phyloP scores from a whole-genome alignment of 331 rosid species.

The Pyracantha coccinea region DNA sequence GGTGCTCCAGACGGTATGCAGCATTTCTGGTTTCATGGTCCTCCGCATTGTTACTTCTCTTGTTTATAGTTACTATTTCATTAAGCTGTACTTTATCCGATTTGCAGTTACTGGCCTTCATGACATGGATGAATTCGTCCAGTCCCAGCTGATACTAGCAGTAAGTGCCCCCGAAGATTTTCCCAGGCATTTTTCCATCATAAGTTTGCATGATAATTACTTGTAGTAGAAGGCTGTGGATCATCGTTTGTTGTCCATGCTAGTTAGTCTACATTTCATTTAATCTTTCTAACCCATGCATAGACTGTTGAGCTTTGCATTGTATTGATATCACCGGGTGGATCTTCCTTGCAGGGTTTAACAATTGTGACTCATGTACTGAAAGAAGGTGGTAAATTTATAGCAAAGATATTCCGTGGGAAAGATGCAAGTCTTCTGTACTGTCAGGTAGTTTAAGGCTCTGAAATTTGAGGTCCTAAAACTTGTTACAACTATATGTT shows the following conservation, averaged over 20 bases:
- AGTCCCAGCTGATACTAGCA: conserved; percentile 92
- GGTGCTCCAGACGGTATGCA: conserved; percentile 94
- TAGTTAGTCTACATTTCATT: neutral
- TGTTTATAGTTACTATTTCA: neutral
- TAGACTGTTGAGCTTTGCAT: neutral
- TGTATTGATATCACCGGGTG: conserved; percentile 19
- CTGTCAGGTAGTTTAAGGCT: conserved; percentile 58
- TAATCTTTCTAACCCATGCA: neutral
- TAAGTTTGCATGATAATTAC: neutral
- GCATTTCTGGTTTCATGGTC: neutral
- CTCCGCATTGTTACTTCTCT: neutral
- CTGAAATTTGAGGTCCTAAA: neutral
- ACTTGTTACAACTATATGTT: neutral
- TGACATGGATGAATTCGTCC: conserved; percentile 99
- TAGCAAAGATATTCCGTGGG: conserved; percentile 95
- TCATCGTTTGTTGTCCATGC: neutral
- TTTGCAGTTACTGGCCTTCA: conserved; percentile 92
- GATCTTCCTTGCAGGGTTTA: conserved; percentile 60
- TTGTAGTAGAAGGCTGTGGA: neutral
- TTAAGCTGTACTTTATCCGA: neutral
- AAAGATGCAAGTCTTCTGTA: conserved; percentile 91
- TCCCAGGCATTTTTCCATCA: neutral
- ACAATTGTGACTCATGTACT: conserved; percentile 88
- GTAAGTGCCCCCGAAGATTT: conserved; percentile 33
- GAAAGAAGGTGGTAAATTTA: conserved; percentile 89